Evolutionary conservation across 2,329 filamentous ascomycete species (phyloP).

Genomic region (Biscogniauxia sp.): DNA sequence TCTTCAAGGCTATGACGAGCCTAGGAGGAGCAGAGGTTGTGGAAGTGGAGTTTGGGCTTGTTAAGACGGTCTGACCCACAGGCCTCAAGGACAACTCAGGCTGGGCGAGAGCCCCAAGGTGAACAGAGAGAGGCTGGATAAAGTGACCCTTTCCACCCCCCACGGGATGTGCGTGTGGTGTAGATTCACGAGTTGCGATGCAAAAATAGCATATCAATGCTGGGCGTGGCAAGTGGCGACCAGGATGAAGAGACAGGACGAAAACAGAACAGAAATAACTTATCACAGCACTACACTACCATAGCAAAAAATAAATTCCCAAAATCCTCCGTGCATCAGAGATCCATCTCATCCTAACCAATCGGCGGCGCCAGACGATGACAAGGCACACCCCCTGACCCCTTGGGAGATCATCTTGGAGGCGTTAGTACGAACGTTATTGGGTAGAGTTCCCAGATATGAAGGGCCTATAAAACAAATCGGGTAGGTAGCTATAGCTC

Average conservation of each 20-base stretch:
- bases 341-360: constrained; percentile 7
- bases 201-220: background rate
- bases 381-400: constrained; percentile 11
- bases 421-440: constrained; percentile 15
- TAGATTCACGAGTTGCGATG: background rate
- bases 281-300: background rate
- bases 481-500: background rate
- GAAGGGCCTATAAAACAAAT: background rate
- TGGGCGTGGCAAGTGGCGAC: background rate
- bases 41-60: background rate
- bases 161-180: background rate
- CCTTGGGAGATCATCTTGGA: constrained; percentile 19
- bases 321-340: constrained; percentile 9
- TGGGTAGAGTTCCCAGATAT: constrained; percentile 6
- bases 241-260: background rate
- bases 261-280: background rate
- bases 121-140: background rate
- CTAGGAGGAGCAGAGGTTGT: constrained; percentile 2
- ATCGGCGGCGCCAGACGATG: constrained; percentile 8
- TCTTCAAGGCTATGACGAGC: constrained; percentile 16
- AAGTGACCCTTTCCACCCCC: no score
- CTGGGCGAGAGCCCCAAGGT: background rate
- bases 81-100: background rate
- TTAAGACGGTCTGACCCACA: constrained; percentile 4
- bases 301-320: constrained; percentile 6